These are phyloP conservation scores for Poa annua DNA, from an alignment of 176 grass and related monocot genomes.

Conservation along the genomic window DNA sequence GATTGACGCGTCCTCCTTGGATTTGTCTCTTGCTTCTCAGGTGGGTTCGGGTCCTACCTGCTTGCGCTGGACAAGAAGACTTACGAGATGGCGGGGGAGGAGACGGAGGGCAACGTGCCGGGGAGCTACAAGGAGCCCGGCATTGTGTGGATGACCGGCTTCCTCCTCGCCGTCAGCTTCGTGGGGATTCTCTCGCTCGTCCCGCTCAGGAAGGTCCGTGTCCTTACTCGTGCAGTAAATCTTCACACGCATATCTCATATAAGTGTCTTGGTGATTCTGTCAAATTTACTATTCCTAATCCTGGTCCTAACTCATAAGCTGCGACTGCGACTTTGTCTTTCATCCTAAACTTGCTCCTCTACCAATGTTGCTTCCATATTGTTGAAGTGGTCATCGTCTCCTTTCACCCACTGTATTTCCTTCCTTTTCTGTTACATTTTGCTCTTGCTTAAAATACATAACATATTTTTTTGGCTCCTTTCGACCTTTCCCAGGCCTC, in stretches of 20 bases:
- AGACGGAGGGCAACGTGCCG: conserved; percentile 76
- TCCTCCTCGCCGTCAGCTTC: conserved; percentile 83
- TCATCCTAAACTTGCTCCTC: background rate
- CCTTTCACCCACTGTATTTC: background rate
- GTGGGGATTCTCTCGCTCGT: conserved; percentile 76
- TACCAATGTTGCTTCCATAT: background rate
- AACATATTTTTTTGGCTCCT: background rate
- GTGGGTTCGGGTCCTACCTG: conserved; percentile 90
- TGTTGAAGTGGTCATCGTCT: background rate
- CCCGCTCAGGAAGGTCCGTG: conserved; percentile 83
- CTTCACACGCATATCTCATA: conserved; percentile 2
- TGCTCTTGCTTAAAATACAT: background rate
- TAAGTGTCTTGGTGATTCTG: background rate
- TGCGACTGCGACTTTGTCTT: too few relatives aligned
- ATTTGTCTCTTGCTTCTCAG: conserved; percentile 36
- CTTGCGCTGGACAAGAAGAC: conserved; percentile 85
- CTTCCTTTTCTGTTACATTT: background rate
- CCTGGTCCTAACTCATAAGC: too few relatives aligned
- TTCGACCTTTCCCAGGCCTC: background rate
- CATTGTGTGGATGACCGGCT: conserved; percentile 94
- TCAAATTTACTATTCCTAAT: background rate
- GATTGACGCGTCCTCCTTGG: conserved; percentile 3
- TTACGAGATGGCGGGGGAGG: conserved; percentile 72
- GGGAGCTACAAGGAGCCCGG: conserved; percentile 91
- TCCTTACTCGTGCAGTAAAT: conserved; percentile 5